Base-by-base conservation (phyloP, 2,329 filamentous ascomycete genomes). In the Xylaria polymorpha region DNA sequence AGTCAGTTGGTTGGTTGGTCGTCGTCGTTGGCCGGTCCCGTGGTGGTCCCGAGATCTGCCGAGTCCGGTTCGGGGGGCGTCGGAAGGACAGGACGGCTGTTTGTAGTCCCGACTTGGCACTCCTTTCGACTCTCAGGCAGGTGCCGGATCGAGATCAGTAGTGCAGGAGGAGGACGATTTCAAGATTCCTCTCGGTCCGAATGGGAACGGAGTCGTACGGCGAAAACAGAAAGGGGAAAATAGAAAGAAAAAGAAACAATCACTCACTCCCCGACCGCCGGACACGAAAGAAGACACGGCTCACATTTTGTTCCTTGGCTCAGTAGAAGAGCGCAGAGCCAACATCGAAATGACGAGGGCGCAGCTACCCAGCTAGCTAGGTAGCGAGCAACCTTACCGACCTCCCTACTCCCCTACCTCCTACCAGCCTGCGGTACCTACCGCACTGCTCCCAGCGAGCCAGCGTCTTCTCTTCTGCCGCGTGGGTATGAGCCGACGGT, bases 31-130 rank as follows among this genome's bases (percentile, higher is more conserved):
- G 29, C 63, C 69, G 63, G 60, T 22, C 64, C 66, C 59, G 66
- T 71, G 51, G 32, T n/a, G 59, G 59, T 57, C 50, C 69, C 69
- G 66, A 41, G 43, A 71, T 68, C 48, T 71, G 61, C 69, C 67
- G 63, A 67, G 43, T 59, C 63, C 69, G 69, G 67, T 61, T 71
- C 69, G 66, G 69, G 67, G 66, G n/a, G 25, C 14, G 67, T 66
- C 67, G 69, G 66, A 64, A 66, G 60, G 48, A 61, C 41, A 57
- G 59, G 4, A 29, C 25, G 55, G 60, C 39, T 25, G 61, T 56
- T 50, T 41, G 18, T 1, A 51, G 14, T 67, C 37, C 69, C 46
- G 66, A 43, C 64, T 64, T 64, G 63, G 60, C 63, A 62, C 37
- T 20, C 55, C 14, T 50, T 14, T 63, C 25, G 39, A 39, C 46